Conservation (phyloP, 2,329 filamentous ascomycete species). For the Exophiala sideris region DNA sequence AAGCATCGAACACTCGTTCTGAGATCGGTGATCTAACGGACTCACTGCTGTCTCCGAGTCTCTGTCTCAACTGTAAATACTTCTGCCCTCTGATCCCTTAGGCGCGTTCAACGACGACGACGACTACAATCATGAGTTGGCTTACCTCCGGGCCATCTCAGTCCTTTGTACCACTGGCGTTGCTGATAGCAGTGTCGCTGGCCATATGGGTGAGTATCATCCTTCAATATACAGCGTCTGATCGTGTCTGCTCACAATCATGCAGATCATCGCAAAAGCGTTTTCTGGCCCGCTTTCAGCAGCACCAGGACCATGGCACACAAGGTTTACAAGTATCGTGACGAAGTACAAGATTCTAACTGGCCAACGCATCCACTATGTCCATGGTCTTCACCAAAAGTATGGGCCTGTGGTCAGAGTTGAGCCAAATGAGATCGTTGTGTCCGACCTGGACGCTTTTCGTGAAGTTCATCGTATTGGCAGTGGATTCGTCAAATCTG, state of each 20-base stretch:
- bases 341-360: slow-evolving; percentile 12
- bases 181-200: neutral
- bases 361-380: slow-evolving; percentile 11
- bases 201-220: neutral
- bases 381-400: slow-evolving; percentile 17
- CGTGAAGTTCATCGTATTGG: slow-evolving; percentile 37
- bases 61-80: neutral
- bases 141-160: neutral
- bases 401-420: slow-evolving; percentile 34
- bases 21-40: no score
- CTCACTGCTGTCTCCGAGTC: neutral
- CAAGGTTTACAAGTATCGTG: slow-evolving; percentile 12
- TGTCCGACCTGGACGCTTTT: slow-evolving; percentile 38
- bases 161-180: neutral
- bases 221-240: neutral
- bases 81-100: neutral
- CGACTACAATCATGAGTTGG: neutral
- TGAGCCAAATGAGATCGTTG: slow-evolving; percentile 31
- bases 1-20: no score
- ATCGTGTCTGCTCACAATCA: neutral
- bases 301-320: slow-evolving; percentile 19
- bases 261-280: neutral
- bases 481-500: slow-evolving; percentile 34
- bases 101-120: neutral
- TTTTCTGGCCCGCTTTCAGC: neutral